phyloP scores from a whole-genome alignment of 73 alveolate genomes.

The Diophrys appendiculata region DNA sequence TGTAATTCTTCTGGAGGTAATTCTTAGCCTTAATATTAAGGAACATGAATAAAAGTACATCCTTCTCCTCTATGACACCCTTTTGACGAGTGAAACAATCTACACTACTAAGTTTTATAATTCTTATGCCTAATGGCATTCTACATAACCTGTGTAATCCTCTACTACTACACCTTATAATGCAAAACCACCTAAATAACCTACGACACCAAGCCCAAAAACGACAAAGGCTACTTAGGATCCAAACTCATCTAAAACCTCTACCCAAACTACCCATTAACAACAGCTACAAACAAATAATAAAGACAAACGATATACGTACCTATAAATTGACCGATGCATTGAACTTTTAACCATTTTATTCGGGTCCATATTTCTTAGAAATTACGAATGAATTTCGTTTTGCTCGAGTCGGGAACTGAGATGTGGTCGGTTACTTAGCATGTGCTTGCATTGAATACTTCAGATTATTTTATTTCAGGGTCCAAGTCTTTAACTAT shows the following conservation, averaged over 20 bases:
- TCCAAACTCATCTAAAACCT: not conserved
- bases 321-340: no score
- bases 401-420: not conserved
- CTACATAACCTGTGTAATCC: not conserved
- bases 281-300: not conserved
- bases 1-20: no score
- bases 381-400: not conserved
- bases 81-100: not conserved
- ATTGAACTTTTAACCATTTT: no score
- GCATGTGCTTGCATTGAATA: not conserved
- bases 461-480: not conserved
- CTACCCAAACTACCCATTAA: not conserved
- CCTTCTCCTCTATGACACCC: not conserved
- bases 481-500: constrained; percentile 1
- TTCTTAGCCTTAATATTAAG: no score
- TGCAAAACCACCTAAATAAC: not conserved
- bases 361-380: no score
- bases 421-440: not conserved
- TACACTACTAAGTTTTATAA: not conserved
- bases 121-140: not conserved
- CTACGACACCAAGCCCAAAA: not conserved
- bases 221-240: not conserved
- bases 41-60: not conserved
- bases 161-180: not conserved
- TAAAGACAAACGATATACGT: no score